phyloP scores from a whole-genome alignment of 139 green algal genomes.

The Limnomonas spitsbergensis region DNA sequence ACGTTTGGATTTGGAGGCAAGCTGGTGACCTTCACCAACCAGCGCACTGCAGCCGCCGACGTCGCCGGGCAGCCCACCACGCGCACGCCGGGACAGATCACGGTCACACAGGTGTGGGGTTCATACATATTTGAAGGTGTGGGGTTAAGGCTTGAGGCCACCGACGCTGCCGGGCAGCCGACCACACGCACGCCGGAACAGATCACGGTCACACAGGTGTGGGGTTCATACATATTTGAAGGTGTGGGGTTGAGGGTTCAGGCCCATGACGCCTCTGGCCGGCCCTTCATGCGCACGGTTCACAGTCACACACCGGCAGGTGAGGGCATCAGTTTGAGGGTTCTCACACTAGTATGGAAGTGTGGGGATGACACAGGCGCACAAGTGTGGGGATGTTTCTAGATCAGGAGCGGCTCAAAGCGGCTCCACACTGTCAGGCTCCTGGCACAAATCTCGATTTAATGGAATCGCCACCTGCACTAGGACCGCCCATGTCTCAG shows the following conservation, averaged over 20 bases:
- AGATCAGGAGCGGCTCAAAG: no score
- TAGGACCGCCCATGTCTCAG: no score
- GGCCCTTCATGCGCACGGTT: conserved; percentile 21
- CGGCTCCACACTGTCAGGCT: no score
- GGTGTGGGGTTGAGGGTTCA: conserved; percentile 23
- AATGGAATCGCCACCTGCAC: no score
- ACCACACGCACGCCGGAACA: conserved; percentile 17
- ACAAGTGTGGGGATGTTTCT: no score
- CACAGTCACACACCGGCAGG: conserved; percentile 26
- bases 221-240: not conserved
- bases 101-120: conserved; percentile 26
- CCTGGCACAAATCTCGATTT: no score
- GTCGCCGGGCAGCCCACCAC: conserved; percentile 28
- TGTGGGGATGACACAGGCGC: no score
- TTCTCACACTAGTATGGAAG: no score
- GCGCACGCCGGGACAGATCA: conserved; percentile 23
- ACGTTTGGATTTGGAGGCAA: conserved; percentile 87
- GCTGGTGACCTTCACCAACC: conserved; percentile 66
- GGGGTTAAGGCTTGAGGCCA: conserved; percentile 34
- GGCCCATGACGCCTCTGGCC: conserved; percentile 43
- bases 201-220: conserved; percentile 30
- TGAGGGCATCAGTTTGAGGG: not conserved
- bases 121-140: not conserved
- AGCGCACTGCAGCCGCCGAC: conserved; percentile 46
- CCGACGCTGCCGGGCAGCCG: conserved; percentile 43